Evolutionary conservation across 106 monocot species (phyloP).

Genomic region (Apostasia shenzhenica): DNA sequence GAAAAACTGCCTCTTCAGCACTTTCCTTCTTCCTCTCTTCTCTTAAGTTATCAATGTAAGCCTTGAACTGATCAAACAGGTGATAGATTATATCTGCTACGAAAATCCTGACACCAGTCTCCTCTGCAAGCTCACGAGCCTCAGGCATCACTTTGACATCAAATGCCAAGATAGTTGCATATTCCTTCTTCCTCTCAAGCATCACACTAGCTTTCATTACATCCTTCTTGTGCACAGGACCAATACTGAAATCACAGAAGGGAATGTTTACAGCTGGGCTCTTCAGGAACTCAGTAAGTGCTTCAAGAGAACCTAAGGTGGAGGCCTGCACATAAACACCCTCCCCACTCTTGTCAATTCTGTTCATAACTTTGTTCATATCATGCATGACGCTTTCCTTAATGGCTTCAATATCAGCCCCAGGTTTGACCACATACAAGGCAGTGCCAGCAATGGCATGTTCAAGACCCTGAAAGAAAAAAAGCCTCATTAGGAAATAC

Average conservation of each 20-base stretch:
- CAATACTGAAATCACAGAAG: slow-evolving; percentile 82
- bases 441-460: slow-evolving; percentile 39
- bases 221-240: slow-evolving; percentile 96
- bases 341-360: slow-evolving; percentile 91
- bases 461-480: slow-evolving; percentile 20
- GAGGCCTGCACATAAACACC: slow-evolving; percentile 99
- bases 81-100: slow-evolving; percentile 98
- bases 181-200: slow-evolving; percentile 74
- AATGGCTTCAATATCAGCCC: slow-evolving; percentile 64
- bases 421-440: slow-evolving; percentile 69
- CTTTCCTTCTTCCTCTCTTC: slow-evolving; percentile 92
- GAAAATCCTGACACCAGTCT: slow-evolving; percentile 76
- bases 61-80: slow-evolving; percentile 96
- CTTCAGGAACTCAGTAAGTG: slow-evolving; percentile 82
- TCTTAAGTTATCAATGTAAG: slow-evolving; percentile 74
- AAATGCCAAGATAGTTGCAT: slow-evolving; percentile 89
- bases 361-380: slow-evolving; percentile 71
- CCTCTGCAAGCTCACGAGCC: slow-evolving; percentile 74
- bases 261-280: slow-evolving; percentile 83
- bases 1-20: slow-evolving; percentile 95
- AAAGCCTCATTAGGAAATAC: not conserved
- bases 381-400: slow-evolving; percentile 82
- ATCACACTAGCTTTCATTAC: slow-evolving; percentile 95
- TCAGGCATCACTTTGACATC: slow-evolving; percentile 96
- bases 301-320: slow-evolving; percentile 95